Percentiles rank a stretch among this genome's conserved stretches.
These are phyloP conservation scores for Galerina sulciceps DNA, from an alignment of 768 basidiomycete species.

Conservation along the genomic window DNA sequence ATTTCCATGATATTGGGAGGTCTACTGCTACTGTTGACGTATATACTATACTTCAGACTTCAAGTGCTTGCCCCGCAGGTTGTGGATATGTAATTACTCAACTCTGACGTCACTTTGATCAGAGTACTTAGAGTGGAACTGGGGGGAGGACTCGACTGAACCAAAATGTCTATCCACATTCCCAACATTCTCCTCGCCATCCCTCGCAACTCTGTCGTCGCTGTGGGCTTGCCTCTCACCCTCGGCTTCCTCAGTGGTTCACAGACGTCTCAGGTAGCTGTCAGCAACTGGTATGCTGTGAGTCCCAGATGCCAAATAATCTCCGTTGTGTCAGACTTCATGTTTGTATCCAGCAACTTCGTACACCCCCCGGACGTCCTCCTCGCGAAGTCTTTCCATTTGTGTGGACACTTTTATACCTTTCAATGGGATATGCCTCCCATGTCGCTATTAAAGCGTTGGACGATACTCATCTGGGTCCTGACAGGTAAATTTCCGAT, in stretches of 20 bases:
- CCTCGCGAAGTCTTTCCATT: slow-evolving; percentile 60
- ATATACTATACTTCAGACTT: too few species aligned
- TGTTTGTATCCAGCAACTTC: slow-evolving; percentile 41
- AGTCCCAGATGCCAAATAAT: slow-evolving; percentile 9
- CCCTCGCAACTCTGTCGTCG: slow-evolving; percentile 59
- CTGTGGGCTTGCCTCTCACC: slow-evolving; percentile 62
- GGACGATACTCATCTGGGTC: slow-evolving; percentile 44
- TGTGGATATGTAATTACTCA: too few species aligned
- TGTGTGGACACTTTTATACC: slow-evolving; percentile 58
- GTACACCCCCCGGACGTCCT: slow-evolving; percentile 54
- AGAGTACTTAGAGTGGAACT: not conserved
- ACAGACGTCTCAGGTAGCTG: slow-evolving; percentile 47
- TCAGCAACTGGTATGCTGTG: slow-evolving; percentile 65
- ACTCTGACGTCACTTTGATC: slow-evolving; percentile 22
- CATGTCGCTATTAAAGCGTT: slow-evolving; percentile 61
- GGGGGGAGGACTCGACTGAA: not conserved
- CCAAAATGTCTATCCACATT: slow-evolving; percentile 34
- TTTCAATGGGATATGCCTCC: slow-evolving; percentile 70
- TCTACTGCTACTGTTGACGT: too few species aligned
- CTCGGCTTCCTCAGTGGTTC: slow-evolving; percentile 58
- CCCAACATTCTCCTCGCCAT: slow-evolving; percentile 56
- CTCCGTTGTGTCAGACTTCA: not conserved
- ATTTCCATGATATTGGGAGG: too few species aligned
- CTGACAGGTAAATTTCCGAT: slow-evolving; percentile 38
- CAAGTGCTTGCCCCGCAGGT: too few species aligned